These are phyloP conservation scores for Clathrus columnatus DNA, from an alignment of 768 basidiomycete genomes.

Conservation along the genomic window DNA sequence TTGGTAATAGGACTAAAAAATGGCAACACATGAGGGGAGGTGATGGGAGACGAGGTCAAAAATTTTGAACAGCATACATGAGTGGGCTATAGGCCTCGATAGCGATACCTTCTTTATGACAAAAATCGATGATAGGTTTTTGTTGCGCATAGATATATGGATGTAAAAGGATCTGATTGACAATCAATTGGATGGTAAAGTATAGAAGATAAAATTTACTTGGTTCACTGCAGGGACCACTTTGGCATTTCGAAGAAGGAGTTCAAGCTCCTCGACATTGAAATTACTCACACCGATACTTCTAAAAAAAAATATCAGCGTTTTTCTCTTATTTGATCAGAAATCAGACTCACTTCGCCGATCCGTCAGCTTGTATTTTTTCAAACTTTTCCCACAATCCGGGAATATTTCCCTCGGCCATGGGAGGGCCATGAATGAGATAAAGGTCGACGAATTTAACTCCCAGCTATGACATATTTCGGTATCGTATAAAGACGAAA, in stretches of 20 bases:
- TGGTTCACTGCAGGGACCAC: slow-evolving; percentile 29
- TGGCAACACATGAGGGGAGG: background rate
- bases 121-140: slow-evolving; percentile 19
- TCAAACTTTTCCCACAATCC: slow-evolving; percentile 60
- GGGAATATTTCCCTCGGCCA: slow-evolving; percentile 50
- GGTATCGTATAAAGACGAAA: background rate
- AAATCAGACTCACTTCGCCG: slow-evolving; percentile 45
- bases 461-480: slow-evolving; percentile 38
- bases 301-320: background rate
- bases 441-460: slow-evolving; percentile 62
- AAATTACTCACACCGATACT: slow-evolving; percentile 22
- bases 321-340: background rate
- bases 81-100: slow-evolving; percentile 25
- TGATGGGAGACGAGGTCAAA: background rate
- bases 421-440: slow-evolving; percentile 51
- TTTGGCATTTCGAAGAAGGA: slow-evolving; percentile 22
- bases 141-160: slow-evolving; percentile 23
- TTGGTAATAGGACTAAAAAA: slow-evolving; percentile 21
- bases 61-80: too few relatives aligned
- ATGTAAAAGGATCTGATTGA: slow-evolving; percentile 20
- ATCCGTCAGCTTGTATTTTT: slow-evolving; percentile 43
- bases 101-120: slow-evolving; percentile 19
- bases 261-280: slow-evolving; percentile 19
- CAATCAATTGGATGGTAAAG: slow-evolving; percentile 6
- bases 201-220: slow-evolving; percentile 13